These are phyloP conservation scores for Yamadazyma pseudoaaseri DNA, from an alignment of 1,139 yeast species.

Conservation along the genomic window DNA sequence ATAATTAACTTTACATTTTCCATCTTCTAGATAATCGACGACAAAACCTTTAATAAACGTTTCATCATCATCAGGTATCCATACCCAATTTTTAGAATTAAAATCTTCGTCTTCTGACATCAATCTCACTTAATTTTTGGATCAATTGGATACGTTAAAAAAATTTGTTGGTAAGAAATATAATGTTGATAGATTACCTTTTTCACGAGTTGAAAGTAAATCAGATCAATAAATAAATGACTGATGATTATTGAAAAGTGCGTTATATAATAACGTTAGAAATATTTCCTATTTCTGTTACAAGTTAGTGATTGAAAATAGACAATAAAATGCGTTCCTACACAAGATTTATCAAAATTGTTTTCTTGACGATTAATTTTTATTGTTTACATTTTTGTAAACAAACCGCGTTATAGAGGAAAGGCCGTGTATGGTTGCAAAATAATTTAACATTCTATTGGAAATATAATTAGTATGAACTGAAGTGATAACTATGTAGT, in stretches of 20 bases:
- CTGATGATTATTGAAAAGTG: too few relatives aligned
- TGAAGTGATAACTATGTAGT: too few relatives aligned
- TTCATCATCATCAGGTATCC: constrained; percentile 73
- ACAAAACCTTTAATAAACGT: constrained; percentile 73
- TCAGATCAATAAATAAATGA: too few relatives aligned
- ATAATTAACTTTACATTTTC: constrained; percentile 51
- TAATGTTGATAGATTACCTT: too few relatives aligned
- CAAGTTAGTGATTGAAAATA: neutral
- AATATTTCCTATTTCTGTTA: neutral
- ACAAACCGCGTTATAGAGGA: neutral
- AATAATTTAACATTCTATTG: too few relatives aligned
- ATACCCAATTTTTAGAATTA: constrained; percentile 64
- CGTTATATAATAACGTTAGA: too few relatives aligned
- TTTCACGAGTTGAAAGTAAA: too few relatives aligned
- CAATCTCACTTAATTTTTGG: too few relatives aligned
- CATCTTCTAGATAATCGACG: constrained; percentile 51
- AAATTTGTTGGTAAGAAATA: too few relatives aligned
- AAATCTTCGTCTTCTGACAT: constrained; percentile 44
- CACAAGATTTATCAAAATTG: neutral
- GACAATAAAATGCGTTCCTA: neutral
- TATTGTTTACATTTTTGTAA: neutral
- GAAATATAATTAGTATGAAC: too few relatives aligned
- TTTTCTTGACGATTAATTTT: neutral
- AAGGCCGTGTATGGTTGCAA: neutral
- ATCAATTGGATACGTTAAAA: too few relatives aligned